These are phyloP conservation scores for Nakazawaea wyomingensis DNA, from an alignment of 805 yeast genomes.

Conservation along the genomic window DNA sequence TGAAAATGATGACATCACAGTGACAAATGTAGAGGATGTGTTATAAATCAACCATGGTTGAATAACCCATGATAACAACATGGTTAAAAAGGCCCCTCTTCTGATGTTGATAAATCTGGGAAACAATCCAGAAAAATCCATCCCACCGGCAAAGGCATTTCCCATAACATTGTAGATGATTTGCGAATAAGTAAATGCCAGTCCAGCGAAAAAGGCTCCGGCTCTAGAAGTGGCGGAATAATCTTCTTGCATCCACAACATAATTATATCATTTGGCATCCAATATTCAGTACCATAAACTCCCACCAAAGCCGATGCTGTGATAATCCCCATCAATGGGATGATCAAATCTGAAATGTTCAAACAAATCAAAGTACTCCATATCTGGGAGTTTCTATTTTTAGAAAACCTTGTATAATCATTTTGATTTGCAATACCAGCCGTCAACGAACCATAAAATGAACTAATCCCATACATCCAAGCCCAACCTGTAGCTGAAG, in stretches of 20 bases:
- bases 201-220: constrained; percentile 30
- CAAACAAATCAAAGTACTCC: constrained; percentile 17
- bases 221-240: constrained; percentile 30
- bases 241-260: constrained; percentile 24
- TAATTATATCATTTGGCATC: constrained; percentile 30
- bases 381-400: constrained; percentile 8
- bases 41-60: constrained; percentile 36
- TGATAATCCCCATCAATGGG: constrained; percentile 38
- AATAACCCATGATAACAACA: constrained; percentile 27
- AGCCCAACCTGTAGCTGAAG: constrained; percentile 31
- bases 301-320: constrained; percentile 32
- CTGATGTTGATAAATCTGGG: constrained; percentile 38
- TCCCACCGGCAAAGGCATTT: constrained; percentile 41
- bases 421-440: constrained; percentile 35
- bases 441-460: constrained; percentile 33
- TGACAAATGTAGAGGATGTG: constrained; percentile 25
- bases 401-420: constrained; percentile 34
- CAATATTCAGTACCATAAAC: constrained; percentile 30
- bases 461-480: constrained; percentile 34
- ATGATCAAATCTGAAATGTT: constrained; percentile 30
- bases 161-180: constrained; percentile 34
- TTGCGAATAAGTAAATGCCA: constrained; percentile 29
- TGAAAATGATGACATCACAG: constrained; percentile 31
- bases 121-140: constrained; percentile 43
- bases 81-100: constrained; percentile 39